Conservation (phyloP, 768 basidiomycete genomes). For the Asterophora lycoperdoides region DNA sequence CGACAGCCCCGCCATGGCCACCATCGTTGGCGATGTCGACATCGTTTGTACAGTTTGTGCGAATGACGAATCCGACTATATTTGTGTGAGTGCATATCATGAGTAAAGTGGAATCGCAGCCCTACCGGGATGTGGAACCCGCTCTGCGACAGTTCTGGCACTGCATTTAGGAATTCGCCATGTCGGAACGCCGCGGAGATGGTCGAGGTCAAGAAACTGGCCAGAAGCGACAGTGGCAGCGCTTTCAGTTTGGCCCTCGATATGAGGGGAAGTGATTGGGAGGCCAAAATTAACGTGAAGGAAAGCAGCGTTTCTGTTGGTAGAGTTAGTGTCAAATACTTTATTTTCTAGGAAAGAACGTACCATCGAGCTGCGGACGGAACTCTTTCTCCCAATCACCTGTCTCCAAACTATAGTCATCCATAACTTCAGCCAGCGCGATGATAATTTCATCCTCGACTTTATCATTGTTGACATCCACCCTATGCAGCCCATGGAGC, state of each 20-base stretch:
- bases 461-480: slow-evolving; percentile 27
- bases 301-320: slow-evolving; percentile 41
- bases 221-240: slow-evolving; percentile 49
- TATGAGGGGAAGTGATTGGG: slow-evolving; percentile 57
- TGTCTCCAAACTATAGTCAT: slow-evolving; percentile 40
- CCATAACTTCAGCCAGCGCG: slow-evolving; percentile 71
- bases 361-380: slow-evolving; percentile 44
- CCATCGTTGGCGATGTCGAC: slow-evolving; percentile 32
- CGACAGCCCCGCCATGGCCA: slow-evolving; percentile 36
- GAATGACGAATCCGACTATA: slow-evolving; percentile 25
- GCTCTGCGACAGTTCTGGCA: slow-evolving; percentile 29
- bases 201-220: slow-evolving; percentile 35
- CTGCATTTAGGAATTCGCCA: slow-evolving; percentile 49
- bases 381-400: slow-evolving; percentile 68
- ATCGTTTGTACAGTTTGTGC: slow-evolving; percentile 29
- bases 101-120: background rate
- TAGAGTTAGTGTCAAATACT: background rate
- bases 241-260: slow-evolving; percentile 52
- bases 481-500: slow-evolving; percentile 45
- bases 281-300: slow-evolving; percentile 50
- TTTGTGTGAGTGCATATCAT: slow-evolving; percentile 5
- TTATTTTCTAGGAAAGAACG: slow-evolving; percentile 17
- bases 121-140: slow-evolving; percentile 31
- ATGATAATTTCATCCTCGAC: slow-evolving; percentile 67
- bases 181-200: slow-evolving; percentile 52